Base-by-base conservation (phyloP, 495 filamentous ascomycete genomes). In the Tuber indicum region DNA sequence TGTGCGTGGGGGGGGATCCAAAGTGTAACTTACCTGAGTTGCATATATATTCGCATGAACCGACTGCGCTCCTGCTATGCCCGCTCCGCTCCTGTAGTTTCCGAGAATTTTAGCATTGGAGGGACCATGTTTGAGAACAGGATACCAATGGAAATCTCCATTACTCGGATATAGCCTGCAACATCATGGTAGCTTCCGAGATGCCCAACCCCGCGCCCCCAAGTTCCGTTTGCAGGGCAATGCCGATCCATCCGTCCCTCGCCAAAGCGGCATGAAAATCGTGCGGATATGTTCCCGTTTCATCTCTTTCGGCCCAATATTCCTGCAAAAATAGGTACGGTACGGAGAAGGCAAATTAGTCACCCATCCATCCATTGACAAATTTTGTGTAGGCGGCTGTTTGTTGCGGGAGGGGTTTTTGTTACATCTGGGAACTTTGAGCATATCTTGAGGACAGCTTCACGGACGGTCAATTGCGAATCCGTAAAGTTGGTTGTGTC, bases 191-290 rank as follows among this genome's bases (percentile, higher is more conserved):
- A 9, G 92, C 92, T 82, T 94, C 92, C 26, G 90, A 91, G 72
- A 94, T 93, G 82, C 92, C 92, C 62, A 96, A 84, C 12, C 91
- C 91, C 26, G 91, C 87, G 8, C 92, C 92, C 21, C 92, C 92
- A 0, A 92, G 87, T 12, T 89, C 87, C 82, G 92, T 90, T 0
- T 91, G 91, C 32, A 94, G 85, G 0, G 92, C 91, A 80, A 94
- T 93, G 10, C 93, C 92, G 26, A 96, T 88, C 91, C 92, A 94
- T n/a, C 92, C 91, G 81, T 91, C 91, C 72, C 89, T 89, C n/a
- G 92, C 91, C 75, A 94, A 84, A 0, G 91, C 90, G 3, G 90
- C 88, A 82, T 94, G 91, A 66, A 96, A 89, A 39, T 92, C 90
- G 77, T 89, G 87, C 0, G 92, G 92, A 81, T 94, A 91, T 72